These are phyloP conservation scores for Aspergillus niger DNA, from an alignment of 2,329 filamentous ascomycete genomes.

Conservation along the genomic window DNA sequence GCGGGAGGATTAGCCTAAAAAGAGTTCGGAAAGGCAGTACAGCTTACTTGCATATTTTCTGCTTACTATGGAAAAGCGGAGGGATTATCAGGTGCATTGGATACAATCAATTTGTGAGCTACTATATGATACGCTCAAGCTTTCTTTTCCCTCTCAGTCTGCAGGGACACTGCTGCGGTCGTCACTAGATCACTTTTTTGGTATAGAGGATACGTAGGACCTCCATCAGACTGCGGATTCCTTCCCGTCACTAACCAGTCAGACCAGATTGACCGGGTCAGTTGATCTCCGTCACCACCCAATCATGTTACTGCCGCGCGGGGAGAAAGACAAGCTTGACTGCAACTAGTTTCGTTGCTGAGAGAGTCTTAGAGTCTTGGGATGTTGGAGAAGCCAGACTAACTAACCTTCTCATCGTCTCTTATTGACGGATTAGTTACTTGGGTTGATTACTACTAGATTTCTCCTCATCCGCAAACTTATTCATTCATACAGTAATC, in stretches of 20 bases:
- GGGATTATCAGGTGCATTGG: too few species aligned
- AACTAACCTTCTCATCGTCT: not conserved
- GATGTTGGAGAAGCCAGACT: too few species aligned
- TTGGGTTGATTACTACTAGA: not conserved
- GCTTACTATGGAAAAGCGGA: too few species aligned
- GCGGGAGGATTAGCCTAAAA: not conserved
- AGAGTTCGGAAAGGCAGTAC: not conserved
- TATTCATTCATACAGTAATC: too few species aligned
- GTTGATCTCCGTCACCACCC: constrained; percentile 3
- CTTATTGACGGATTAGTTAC: not conserved
- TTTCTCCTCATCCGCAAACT: not conserved
- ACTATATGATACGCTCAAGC: not conserved
- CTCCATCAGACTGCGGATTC: too few species aligned
- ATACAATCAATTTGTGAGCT: not conserved
- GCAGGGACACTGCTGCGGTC: not conserved
- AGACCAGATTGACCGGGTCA: constrained; percentile 7
- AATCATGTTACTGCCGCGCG: constrained; percentile 5
- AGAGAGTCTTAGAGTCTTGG: too few species aligned
- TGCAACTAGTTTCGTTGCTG: constrained; percentile 1
- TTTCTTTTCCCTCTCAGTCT: not conserved
- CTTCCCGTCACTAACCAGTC: too few species aligned
- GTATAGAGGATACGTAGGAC: too few species aligned
- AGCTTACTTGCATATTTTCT: not conserved
- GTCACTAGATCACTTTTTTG: too few species aligned
- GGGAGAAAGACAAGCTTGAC: constrained; percentile 3